Evolutionary conservation across 2,329 filamentous ascomycete species (phyloP), one percentile per base, ranked within the genome.

Genomic region (Penicillium brevicompactum): DNA sequence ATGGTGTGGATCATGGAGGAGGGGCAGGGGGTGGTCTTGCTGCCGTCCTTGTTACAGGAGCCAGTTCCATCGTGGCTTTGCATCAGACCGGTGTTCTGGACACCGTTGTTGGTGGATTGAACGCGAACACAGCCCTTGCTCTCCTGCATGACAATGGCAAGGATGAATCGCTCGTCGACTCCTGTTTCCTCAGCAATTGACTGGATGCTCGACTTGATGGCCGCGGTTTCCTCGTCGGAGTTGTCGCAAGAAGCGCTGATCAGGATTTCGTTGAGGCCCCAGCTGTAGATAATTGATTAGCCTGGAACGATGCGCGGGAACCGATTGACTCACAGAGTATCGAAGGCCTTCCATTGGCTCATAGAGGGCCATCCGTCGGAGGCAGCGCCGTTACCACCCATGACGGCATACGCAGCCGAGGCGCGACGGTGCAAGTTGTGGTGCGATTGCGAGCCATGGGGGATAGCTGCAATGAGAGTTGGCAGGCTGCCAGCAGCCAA

Each of bases 131-230:
- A 79, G 40, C 77, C 77, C 54, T 71, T 71, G 58, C 71, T 76
- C 60, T 80, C 77, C 60, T 80, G 77, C 68, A 80, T 71, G 37
- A 79, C 58, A 54, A 79, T 67, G n/a, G 76, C 73, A 13, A 80
- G 66, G 57, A 80, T 76, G 57, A 77, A 76, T 46, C 77, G 74
- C 38, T 67, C 58, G 57, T 78, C 76, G 30, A 79, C 49, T 24
- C 59, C 55, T 31, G 58, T 63, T 10, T 55, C 63, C 14, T 63
- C 58, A 3, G 74, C 65, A 6, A 75, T 69, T 11, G 59, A 47
- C 46, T 70, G 55, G 52, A 79, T 77, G 46, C 66, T 65, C 30
- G 63, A 56, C 46, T 65, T 67, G 51, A 78, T 69, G 48, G 59
- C 22, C 27, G 46, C 51, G 49, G 67, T 69, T 57, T 74, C 72